A percentile compares a stretch with the other conserved stretches of the same genome.
These are phyloP conservation scores for Paspalum vaginatum DNA, from an alignment of 176 grass and related monocot species.

Conservation along the genomic window DNA sequence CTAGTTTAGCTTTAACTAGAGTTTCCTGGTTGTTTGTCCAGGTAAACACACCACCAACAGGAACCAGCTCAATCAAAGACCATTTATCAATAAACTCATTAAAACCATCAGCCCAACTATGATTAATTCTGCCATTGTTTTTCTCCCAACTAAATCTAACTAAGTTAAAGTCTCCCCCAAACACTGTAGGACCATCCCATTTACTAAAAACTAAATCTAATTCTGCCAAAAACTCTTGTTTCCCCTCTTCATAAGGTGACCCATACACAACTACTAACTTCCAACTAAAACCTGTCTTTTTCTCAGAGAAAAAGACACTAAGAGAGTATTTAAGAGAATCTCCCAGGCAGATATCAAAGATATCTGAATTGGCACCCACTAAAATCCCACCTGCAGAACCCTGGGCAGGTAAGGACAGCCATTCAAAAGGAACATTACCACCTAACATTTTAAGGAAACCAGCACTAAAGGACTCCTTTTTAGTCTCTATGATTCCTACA, in stretches of 20 bases:
- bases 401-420: no score
- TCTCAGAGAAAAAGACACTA: neutral
- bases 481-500: neutral
- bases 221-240: neutral
- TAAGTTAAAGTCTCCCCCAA: neutral
- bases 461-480: neutral
- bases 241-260: neutral
- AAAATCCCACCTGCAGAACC: neutral
- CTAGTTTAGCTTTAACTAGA: neutral
- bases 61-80: accelerated
- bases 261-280: neutral
- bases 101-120: neutral
- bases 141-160: neutral
- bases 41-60: accelerated
- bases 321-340: neutral
- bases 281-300: neutral
- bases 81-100: neutral
- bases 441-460: neutral
- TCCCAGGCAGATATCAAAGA: neutral
- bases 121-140: accelerated
- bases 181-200: neutral
- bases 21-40: neutral
- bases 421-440: neutral
- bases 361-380: neutral
- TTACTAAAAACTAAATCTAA: accelerated